Evolutionary conservation across 1,139 yeast genomes (phyloP).

Genomic region (Yamadazyma oceani): DNA sequence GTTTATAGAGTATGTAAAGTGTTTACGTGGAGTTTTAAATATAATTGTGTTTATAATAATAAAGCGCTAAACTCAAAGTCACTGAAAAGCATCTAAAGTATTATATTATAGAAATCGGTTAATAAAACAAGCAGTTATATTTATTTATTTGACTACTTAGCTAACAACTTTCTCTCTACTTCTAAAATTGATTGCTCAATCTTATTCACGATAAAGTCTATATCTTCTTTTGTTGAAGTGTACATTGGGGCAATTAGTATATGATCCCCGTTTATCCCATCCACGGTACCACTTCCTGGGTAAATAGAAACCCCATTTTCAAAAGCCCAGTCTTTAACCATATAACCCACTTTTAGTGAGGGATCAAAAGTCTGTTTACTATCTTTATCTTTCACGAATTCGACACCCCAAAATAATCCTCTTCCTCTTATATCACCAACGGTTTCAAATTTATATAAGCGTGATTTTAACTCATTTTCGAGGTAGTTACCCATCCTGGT

Average conservation of each 20-base stretch:
- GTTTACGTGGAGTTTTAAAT: too few relatives aligned
- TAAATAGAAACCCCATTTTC: conserved; percentile 30
- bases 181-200: not conserved
- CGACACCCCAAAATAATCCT: conserved; percentile 60
- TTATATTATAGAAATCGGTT: too few relatives aligned
- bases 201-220: conserved; percentile 21
- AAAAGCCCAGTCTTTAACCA: conserved; percentile 33
- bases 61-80: too few relatives aligned
- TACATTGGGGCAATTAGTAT: conserved; percentile 49
- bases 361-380: conserved; percentile 48
- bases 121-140: too few relatives aligned
- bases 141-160: too few relatives aligned
- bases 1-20: too few relatives aligned
- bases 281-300: conserved; percentile 26
- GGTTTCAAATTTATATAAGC: conserved; percentile 28
- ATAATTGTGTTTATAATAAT: too few relatives aligned
- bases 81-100: too few relatives aligned
- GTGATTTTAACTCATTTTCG: conserved; percentile 37
- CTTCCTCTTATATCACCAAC: conserved; percentile 59
- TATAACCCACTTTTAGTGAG: conserved; percentile 28
- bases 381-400: conserved; percentile 48
- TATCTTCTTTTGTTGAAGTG: conserved; percentile 42
- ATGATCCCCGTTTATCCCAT: conserved; percentile 51
- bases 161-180: not conserved
- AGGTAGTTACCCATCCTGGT: conserved; percentile 45